These are phyloP conservation scores for Talaromyces sp. DNA, from an alignment of 2,329 filamentous ascomycete genomes.

Conservation along the genomic window DNA sequence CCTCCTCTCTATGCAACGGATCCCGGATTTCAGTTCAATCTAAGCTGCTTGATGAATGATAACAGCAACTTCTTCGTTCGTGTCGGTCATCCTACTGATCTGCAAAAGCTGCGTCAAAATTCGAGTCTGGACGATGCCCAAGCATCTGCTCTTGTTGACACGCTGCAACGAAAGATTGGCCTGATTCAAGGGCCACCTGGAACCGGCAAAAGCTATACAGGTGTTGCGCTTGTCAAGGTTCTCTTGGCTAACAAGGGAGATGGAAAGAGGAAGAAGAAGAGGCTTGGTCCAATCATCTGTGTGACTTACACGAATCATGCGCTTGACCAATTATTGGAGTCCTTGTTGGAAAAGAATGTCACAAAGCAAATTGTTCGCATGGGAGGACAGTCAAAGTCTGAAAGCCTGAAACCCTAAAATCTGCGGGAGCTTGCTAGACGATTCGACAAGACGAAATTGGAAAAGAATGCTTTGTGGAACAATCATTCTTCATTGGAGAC, in stretches of 20 bases:
- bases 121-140: constrained; percentile 54
- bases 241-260: constrained; percentile 28
- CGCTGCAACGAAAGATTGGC: constrained; percentile 53
- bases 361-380: constrained; percentile 56
- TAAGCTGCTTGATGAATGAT: constrained; percentile 28
- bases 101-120: constrained; percentile 26
- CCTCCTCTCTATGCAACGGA: constrained; percentile 52
- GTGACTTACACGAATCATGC: constrained; percentile 55
- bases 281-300: constrained; percentile 47
- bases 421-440: constrained; percentile 35
- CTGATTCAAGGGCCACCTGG: constrained; percentile 69
- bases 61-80: constrained; percentile 24
- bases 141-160: constrained; percentile 51
- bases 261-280: constrained; percentile 23
- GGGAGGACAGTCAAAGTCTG: constrained; percentile 53
- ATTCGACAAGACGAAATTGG: constrained; percentile 1
- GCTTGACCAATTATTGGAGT: constrained; percentile 49
- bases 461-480: not conserved
- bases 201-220: constrained; percentile 64
- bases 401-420: constrained; percentile 50
- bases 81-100: constrained; percentile 29
- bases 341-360: not conserved
- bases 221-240: constrained; percentile 56
- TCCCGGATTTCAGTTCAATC: constrained; percentile 48
- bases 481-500: not conserved